Evolutionary conservation across 495 filamentous ascomycete genomes (phyloP), one percentile per base, ranked within the genome.

Genomic region (Acidiella bohemica): DNA sequence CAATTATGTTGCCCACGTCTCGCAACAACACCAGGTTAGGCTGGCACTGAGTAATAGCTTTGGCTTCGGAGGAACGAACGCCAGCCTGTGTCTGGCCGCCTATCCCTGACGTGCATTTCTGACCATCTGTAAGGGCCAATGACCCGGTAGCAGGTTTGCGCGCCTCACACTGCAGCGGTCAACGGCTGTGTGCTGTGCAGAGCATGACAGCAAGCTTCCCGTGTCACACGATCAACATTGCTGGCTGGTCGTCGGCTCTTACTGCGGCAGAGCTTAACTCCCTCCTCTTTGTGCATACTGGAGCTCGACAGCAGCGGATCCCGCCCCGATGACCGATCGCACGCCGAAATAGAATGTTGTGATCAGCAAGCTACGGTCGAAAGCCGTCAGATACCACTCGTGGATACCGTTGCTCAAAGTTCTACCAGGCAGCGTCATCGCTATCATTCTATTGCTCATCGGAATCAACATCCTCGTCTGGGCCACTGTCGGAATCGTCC

Each of bases 41-140:
- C 81, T 87, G 19, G 80, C 79, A 23, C 46, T 97, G 50, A 85
- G 83, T 14, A 97, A 97, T 53, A 96, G 88, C 54, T 97, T 97
- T 67, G 90, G 90, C 1, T 97, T 97, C 65, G 90, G 90, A 8
- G 90, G 90, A 21, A 97, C 90, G 7, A 96, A 96, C 64, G 87
- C 87, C 31, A 83, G 73, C 46, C 63, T 97, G 30, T 88, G 85
- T 45, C 93, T 97, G 58, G 71, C 64, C 32, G 28, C 39, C 16
- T 42, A 33, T 34, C 36, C 24, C 3, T 39, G 26, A 30, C 10
- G 20, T 18, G n/a, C n/a, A n/a, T n/a, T n/a, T n/a, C n/a, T n/a
- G n/a, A 34, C 32, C 12, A 4, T 12, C 4, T 12, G 3, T 18
- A 34, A n/a, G n/a, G n/a, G n/a, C n/a, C n/a, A n/a, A n/a, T n/a